Conservation (phyloP, 2,329 filamentous ascomycete species). For the Magnaporthiopsis rhizophila region DNA sequence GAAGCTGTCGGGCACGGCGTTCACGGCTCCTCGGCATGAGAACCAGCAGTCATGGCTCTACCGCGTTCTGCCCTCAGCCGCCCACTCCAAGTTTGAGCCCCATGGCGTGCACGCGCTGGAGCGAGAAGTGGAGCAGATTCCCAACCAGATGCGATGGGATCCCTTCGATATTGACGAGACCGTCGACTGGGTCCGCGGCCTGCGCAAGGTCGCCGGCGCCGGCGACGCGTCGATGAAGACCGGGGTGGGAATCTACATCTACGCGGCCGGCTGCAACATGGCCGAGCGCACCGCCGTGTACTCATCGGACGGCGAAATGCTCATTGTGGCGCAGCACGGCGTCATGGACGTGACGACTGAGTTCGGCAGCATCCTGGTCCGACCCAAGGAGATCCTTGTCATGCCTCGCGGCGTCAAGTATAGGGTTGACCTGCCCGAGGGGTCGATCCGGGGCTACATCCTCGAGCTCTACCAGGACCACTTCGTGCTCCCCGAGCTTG, state of each 20-base stretch:
- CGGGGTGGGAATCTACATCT: slow-evolving; percentile 74
- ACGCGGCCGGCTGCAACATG: slow-evolving; percentile 74
- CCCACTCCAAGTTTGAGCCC: slow-evolving; percentile 34
- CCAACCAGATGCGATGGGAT: slow-evolving; percentile 76
- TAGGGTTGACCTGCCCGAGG: slow-evolving; percentile 56
- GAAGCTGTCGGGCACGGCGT: slow-evolving; percentile 65
- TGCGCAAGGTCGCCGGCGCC: slow-evolving; percentile 68
- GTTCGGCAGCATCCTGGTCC: slow-evolving; percentile 64
- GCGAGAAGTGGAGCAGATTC: slow-evolving; percentile 59
- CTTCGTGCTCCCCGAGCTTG: slow-evolving; percentile 63
- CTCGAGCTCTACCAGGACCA: slow-evolving; percentile 68
- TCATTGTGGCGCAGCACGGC: slow-evolving; percentile 70
- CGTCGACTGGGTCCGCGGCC: slow-evolving; percentile 41
- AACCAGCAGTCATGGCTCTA: slow-evolving; percentile 70
- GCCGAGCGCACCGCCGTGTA: slow-evolving; percentile 67
- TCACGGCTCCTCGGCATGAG: slow-evolving; percentile 60
- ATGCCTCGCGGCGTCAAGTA: slow-evolving; percentile 69
- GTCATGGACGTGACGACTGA: slow-evolving; percentile 70
- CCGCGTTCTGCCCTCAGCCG: slow-evolving; percentile 56
- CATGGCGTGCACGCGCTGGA: slow-evolving; percentile 4
- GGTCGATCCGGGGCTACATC: slow-evolving; percentile 63
- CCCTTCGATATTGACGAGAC: slow-evolving; percentile 49
- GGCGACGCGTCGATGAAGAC: slow-evolving; percentile 73
- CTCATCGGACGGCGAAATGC: slow-evolving; percentile 71
- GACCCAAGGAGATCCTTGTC: slow-evolving; percentile 70